Evolutionary conservation across 371 early-diverging fungal genomes (phyloP).

Genomic region (Apophysomyces trapeziformis): DNA sequence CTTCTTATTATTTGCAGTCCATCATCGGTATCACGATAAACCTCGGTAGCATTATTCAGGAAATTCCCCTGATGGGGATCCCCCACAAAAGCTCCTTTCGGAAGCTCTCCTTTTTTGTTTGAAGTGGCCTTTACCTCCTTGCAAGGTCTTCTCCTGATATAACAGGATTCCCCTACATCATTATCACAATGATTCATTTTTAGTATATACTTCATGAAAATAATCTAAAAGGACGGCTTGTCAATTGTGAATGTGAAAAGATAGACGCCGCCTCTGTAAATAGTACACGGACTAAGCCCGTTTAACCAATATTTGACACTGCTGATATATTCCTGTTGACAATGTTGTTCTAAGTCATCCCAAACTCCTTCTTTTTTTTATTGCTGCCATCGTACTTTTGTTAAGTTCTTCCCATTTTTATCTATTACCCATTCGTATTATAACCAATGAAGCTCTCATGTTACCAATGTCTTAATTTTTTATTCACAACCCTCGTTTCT

Average conservation of each 20-base stretch:
- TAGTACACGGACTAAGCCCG: constrained; percentile 6
- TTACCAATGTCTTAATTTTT: background rate
- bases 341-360: background rate
- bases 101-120: constrained; percentile 3
- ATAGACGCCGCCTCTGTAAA: background rate
- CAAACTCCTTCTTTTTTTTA: constrained; percentile 8
- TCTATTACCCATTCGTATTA: constrained; percentile 1
- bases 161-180: constrained; percentile 9
- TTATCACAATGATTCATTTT: constrained; percentile 7
- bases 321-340: background rate
- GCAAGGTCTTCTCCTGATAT: constrained; percentile 1
- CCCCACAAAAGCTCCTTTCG: constrained; percentile 3
- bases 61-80: background rate
- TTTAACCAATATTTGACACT: constrained; percentile 6
- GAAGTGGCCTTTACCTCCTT: constrained; percentile 6
- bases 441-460: constrained; percentile 5
- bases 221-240: background rate
- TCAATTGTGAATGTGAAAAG: constrained; percentile 5
- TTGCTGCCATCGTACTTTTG: background rate
- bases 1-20: background rate
- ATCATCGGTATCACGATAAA: constrained; percentile 4
- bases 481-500: constrained; percentile 3
- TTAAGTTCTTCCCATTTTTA: constrained; percentile 4
- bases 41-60: background rate
- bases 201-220: background rate